Evolutionary conservation across 208 protist genomes (phyloP), one percentile per base, ranked within the genome.

Genomic region (Pavlovales sp.): DNA sequence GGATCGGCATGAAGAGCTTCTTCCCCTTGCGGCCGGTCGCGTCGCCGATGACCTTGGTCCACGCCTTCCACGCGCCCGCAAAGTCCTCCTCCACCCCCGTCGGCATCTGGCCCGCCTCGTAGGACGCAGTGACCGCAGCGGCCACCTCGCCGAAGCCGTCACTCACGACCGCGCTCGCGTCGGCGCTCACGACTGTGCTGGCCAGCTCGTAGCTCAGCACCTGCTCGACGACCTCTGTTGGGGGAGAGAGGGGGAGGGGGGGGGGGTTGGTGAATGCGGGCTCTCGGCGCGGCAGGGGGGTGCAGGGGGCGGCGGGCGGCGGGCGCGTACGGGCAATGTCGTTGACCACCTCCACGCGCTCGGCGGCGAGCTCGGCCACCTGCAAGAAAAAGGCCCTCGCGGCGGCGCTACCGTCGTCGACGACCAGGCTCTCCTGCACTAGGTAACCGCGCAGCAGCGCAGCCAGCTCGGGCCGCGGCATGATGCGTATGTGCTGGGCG

Each of bases 1-100:
- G 89, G 26, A 91, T 36, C 18, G 89, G 89, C 83, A 91, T 88
- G 84, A 91, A 91, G 66, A 91, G 85, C 32, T 57, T 10, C 71
- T 88, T 88, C 8, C 86, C 78, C 86, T 82, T 89, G 38, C 28
- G 76, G 37, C 86, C 78, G 32, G 47, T 79, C 71, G 38, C 75
- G 26, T 57, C 75, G 75, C 76, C 75, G 34, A 81, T 0, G 18
- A 4, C 39, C 42, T 79, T 85, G 4, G 47, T 41, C n/a, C 34
- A 71, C 38, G 26, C 37, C 85, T 88, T 88, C 85, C 85, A 88
- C 85, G 38, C 36, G 42, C 22, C 85, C n/a, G 30, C 83, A 67
- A 79, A 76, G 71, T 87, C 83, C 11, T 36, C 38, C 67, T 37
- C 37, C n/a, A 4, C 71, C 32, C 14, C 10, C n/a, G 28, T 32